Evolutionary conservation across 495 filamentous ascomycete species (phyloP), one percentile per base, ranked within the genome.

Genomic region (Aspergillus saccharolyticus): DNA sequence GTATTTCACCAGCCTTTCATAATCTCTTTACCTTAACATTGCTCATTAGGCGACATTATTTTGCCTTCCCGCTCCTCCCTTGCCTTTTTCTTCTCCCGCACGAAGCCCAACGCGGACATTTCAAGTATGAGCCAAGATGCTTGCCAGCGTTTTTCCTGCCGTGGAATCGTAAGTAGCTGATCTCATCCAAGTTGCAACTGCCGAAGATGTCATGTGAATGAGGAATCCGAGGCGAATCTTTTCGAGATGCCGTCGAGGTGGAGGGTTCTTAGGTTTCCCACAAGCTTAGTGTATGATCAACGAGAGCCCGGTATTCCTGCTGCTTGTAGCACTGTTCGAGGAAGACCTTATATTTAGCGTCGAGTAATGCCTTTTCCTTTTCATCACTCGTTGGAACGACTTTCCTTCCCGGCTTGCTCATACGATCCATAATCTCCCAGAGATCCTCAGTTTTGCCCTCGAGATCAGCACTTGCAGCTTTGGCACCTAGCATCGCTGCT

Each of bases 361-460:
- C 73, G 53, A 98, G 72, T 56, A 98, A 73, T 64, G 84, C 87
- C 79, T 87, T 91, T 78, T 93, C 86, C 25, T 80, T 83, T 47
- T 62, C 63, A 66, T 95, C 83, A 19, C 74, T 81, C 0, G 81
- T 83, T 16, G 93, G 89, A 71, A 83, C 74, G 3, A 96, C 84
- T 55, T 89, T 82, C 66, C 83, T 88, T n/a, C 94, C 93, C 21
- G 90, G 86, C 75, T 96, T 96, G 73, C 85, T 92, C 88, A 96
- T 96, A 33, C 91, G 85, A 71, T 94, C 89, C 94, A 98, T 98
- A 65, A 98, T 96, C 54, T 84, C 80, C 94, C 93, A 98, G 56
- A 98, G 74, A 44, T 85, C 81, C 74, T 96, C 92, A 1, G 87
- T 91, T 57, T 85, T 84, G 14, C 93, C 93, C 16, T 91, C 80